phyloP scores from a whole-genome alignment of 2,329 filamentous ascomycete genomes.

The Immersiporthe knoxdaviesiana region DNA sequence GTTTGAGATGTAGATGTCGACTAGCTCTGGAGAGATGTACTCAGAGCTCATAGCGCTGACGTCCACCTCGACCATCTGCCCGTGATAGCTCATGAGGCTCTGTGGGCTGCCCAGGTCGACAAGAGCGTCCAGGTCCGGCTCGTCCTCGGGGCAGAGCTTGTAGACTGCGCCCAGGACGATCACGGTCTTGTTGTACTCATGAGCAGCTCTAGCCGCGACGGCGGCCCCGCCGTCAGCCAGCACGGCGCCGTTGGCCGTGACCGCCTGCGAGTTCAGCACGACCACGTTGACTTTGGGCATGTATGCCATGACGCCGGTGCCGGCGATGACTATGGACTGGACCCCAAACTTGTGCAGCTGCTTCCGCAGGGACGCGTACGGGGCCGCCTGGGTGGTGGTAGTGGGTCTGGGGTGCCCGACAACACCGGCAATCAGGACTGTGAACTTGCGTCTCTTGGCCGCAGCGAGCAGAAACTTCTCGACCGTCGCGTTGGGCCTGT shows the following conservation, averaged over 20 bases:
- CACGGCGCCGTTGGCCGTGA: constrained; percentile 86
- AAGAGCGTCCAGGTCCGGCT: constrained; percentile 78
- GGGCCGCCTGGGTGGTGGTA: constrained; percentile 40
- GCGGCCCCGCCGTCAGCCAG: constrained; percentile 83
- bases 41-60: constrained; percentile 81
- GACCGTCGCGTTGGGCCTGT: constrained; percentile 83
- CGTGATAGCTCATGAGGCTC: constrained; percentile 77
- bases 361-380: constrained; percentile 68
- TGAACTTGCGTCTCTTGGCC: constrained; percentile 88
- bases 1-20: constrained; percentile 86
- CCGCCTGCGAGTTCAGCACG: constrained; percentile 82
- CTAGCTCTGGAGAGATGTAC: constrained; percentile 74
- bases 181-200: constrained; percentile 79
- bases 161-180: constrained; percentile 90
- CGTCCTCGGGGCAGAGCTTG: constrained; percentile 88
- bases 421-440: constrained; percentile 79
- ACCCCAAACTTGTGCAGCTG: constrained; percentile 78
- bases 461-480: constrained; percentile 89
- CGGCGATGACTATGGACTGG: constrained; percentile 80
- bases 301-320: constrained; percentile 85
- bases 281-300: constrained; percentile 97
- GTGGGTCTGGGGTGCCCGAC: constrained; percentile 48
- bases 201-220: constrained; percentile 82
- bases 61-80: constrained; percentile 76
- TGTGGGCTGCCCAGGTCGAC: constrained; percentile 87